Conservation (phyloP, 805 yeast genomes). For the Spencermartinsiella europaea region DNA sequence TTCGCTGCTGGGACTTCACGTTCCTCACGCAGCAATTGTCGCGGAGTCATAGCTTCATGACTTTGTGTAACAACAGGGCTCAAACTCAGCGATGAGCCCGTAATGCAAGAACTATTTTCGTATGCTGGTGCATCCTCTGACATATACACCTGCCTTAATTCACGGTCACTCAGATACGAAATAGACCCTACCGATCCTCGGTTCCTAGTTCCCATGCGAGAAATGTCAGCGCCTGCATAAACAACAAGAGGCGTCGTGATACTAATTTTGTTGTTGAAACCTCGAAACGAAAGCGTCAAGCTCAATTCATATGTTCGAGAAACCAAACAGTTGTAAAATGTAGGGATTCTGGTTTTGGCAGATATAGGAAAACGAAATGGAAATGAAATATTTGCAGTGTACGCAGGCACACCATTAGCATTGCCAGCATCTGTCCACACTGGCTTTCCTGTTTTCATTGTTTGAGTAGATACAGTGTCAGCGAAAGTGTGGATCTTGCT, state of each 20-base stretch:
- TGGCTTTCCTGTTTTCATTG: constrained; percentile 7
- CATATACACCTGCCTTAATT: neutral
- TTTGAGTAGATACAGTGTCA: constrained; percentile 10
- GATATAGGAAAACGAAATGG: constrained; percentile 11
- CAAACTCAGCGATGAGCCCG: neutral
- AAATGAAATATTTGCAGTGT: constrained; percentile 2
- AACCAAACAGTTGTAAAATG: constrained; percentile 15
- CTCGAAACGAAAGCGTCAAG: constrained; percentile 4
- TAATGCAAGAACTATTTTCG: neutral
- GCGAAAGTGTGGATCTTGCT: constrained; percentile 4
- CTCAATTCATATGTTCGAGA: constrained; percentile 14
- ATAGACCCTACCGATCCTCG: neutral
- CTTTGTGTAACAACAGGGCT: neutral
- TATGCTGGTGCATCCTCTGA: neutral
- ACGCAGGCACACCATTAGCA: neutral
- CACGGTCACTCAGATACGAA: neutral
- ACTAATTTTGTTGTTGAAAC: neutral
- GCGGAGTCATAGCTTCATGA: neutral
- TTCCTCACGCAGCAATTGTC: neutral
- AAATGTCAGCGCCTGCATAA: neutral
- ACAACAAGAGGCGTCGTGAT: neutral
- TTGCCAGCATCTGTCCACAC: constrained; percentile 3
- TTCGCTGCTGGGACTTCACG: no score
- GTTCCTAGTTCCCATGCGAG: neutral
- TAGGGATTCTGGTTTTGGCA: constrained; percentile 8